phyloP scores from a whole-genome alignment of 495 filamentous ascomycete genomes.

The Penicillium fimorum region DNA sequence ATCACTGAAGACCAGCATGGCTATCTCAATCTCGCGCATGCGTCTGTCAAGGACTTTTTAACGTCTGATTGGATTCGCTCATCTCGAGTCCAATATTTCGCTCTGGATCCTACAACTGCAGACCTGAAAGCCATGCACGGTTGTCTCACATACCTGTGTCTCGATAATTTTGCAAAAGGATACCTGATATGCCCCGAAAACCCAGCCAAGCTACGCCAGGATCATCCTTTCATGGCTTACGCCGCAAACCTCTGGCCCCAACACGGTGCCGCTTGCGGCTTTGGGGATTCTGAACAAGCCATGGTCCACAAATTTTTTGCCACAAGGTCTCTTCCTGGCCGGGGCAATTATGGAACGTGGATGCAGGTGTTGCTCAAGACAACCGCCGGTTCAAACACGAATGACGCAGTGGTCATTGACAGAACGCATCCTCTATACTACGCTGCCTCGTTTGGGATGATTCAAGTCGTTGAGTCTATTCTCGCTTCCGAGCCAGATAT shows the following conservation, averaged over 20 bases:
- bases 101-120: constrained; percentile 16
- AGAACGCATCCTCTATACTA: constrained; percentile 27
- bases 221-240: constrained; percentile 15
- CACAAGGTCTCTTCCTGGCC: constrained; percentile 10
- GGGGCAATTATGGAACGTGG: constrained; percentile 26
- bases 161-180: constrained; percentile 22
- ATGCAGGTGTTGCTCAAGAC: constrained; percentile 12
- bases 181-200: constrained; percentile 3
- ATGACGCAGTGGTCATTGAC: constrained; percentile 12
- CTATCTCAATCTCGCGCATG: constrained; percentile 19
- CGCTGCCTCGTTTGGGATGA: constrained; percentile 25
- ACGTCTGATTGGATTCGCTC: constrained; percentile 24
- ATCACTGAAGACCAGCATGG: constrained; percentile 17
- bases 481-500: constrained; percentile 18
- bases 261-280: constrained; percentile 10
- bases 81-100: constrained; percentile 21
- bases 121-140: constrained; percentile 18
- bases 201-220: neutral
- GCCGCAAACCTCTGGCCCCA: constrained; percentile 20
- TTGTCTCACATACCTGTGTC: constrained; percentile 23
- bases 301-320: constrained; percentile 20
- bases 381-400: neutral
- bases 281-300: constrained; percentile 4
- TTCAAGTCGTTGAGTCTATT: constrained; percentile 22
- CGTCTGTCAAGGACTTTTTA: constrained; percentile 25